Conservation (phyloP, 2,329 filamentous ascomycete species). For the Ceratocystis lukuohia region DNA sequence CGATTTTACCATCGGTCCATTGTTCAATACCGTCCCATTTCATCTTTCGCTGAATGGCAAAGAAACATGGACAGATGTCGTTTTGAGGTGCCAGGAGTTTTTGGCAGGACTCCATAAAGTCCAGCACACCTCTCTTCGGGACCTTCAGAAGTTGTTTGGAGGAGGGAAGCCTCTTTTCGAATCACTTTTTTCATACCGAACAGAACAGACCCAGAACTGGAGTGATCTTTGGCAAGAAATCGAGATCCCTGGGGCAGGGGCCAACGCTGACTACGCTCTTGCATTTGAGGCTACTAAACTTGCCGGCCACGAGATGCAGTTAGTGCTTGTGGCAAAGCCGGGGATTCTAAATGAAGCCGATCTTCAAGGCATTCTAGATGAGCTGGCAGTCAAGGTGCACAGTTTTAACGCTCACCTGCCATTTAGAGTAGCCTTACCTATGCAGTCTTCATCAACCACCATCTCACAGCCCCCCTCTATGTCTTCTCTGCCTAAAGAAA, state of each 20-base stretch:
- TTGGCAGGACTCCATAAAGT: constrained; percentile 55
- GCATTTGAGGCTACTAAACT: constrained; percentile 58
- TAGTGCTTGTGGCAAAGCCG: constrained; percentile 48
- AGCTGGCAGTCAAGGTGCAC: not conserved
- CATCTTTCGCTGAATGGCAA: constrained; percentile 30
- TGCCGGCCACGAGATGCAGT: constrained; percentile 33
- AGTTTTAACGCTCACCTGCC: not conserved
- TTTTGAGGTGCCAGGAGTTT: constrained; percentile 55
- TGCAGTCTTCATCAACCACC: not conserved
- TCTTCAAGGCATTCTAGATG: not conserved
- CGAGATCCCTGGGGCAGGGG: constrained; percentile 33
- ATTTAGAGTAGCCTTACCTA: not conserved
- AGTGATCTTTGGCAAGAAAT: constrained; percentile 40
- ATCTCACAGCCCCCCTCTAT: not conserved
- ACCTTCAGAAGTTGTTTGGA: constrained; percentile 67
- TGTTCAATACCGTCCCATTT: constrained; percentile 84
- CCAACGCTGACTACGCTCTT: constrained; percentile 52
- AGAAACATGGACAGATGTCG: constrained; percentile 43
- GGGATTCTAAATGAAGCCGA: constrained; percentile 22
- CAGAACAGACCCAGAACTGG: constrained; percentile 27
- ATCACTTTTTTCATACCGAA: constrained; percentile 69
- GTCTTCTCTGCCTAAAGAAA: not conserved
- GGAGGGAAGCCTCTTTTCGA: constrained; percentile 56
- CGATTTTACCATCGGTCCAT: constrained; percentile 59
- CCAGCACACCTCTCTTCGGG: constrained; percentile 65